Base-by-base conservation (phyloP, 352 stramenopile genomes). In the Pythium utonaiense region DNA sequence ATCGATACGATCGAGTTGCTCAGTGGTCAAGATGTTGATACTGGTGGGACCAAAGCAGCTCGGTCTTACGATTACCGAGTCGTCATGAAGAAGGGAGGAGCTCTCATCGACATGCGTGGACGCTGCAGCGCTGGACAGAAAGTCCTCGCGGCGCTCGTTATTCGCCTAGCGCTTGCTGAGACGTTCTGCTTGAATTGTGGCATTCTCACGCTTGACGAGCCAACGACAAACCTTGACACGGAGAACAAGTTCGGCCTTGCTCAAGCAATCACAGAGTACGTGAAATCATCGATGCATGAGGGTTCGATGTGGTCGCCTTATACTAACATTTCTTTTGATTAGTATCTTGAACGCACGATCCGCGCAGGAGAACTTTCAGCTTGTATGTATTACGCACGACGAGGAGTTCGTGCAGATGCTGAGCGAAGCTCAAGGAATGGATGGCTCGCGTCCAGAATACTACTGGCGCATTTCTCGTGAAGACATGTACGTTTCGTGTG, bases 311-410 rank as follows among this genome's bases (percentile, higher is more conserved):
- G 17, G 24, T 3, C 63, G 9, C 31, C 14, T 3, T 50, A 12
- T 25, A 53, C 42, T 47, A 3, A 65, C 30, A 57, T 50, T 64
- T 14, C 52, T 45, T 53, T n/a, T 57, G 34, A 55, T 44, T 48
- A 93, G 87, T 59, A 98, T 99, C 60, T 87, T 99, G 58, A 96
- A 94, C 40, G 89, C 90, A 13, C 86, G 98, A 34, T 79, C 87
- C 3, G 75, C 88, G 24, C 97, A 99, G 75, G 84, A 93, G 54
- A 99, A 99, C 73, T 99, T 99, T 69, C 98, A 99, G 77, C 86
- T 99, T 41, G 88, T 99, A 28, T 92, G 98, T 48, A 99, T 99
- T 75, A 99, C 98, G 2, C 98, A 99, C 79, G 98, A 99, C 70
- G 96, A 99, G 74, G 94, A 93, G 31, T 96, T 95, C 58, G 86